phyloP scores from a whole-genome alignment of 768 basidiomycete species.

The Mycena leptocephala region DNA sequence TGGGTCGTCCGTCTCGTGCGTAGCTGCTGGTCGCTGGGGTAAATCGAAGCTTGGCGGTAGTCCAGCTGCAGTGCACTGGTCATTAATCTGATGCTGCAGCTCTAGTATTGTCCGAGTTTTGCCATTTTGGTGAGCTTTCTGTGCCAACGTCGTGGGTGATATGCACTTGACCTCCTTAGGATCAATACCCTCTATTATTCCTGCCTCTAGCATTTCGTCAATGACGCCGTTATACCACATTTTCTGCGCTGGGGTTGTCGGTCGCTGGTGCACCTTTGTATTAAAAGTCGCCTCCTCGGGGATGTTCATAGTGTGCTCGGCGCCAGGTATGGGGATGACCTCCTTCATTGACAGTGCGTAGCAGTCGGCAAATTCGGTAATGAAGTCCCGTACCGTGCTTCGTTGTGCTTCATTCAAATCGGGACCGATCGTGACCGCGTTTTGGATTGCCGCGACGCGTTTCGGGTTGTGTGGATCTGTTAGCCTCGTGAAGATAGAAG shows the following conservation, averaged over 20 bases:
- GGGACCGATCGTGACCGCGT: not conserved
- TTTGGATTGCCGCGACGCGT: not conserved
- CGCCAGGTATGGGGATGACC: conserved; percentile 48
- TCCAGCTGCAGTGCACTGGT: conserved; percentile 47
- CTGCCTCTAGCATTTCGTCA: conserved; percentile 53
- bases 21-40: not conserved
- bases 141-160: conserved; percentile 49
- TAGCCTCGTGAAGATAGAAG: not conserved
- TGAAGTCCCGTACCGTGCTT: not conserved
- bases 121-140: conserved; percentile 51
- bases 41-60: conserved; percentile 37
- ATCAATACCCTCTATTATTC: conserved; percentile 46
- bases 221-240: conserved; percentile 36
- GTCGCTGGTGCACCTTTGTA: conserved; percentile 47
- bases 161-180: conserved; percentile 53
- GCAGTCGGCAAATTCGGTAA: not conserved
- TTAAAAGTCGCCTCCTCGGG: conserved; percentile 44
- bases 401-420: not conserved
- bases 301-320: conserved; percentile 52
- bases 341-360: conserved; percentile 36
- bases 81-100: conserved; percentile 50
- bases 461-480: not conserved
- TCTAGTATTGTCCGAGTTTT: conserved; percentile 49
- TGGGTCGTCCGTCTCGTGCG: not conserved
- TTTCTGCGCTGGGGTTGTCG: conserved; percentile 45